These are phyloP conservation scores for Floccularia luteovirens DNA, from an alignment of 768 basidiomycete species.

Conservation along the genomic window DNA sequence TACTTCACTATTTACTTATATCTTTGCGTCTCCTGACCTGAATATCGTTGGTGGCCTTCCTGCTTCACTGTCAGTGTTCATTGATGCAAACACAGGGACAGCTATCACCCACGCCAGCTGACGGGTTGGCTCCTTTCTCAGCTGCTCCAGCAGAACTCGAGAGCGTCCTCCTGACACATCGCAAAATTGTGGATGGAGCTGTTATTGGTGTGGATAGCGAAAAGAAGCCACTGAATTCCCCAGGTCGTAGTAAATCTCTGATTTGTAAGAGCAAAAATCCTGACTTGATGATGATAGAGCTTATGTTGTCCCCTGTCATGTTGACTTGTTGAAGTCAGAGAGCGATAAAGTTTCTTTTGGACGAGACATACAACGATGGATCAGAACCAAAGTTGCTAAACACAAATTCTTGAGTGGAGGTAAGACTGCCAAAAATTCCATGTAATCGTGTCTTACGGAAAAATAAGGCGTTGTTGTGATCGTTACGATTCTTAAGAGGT, in stretches of 20 bases:
- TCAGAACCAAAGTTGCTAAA: slow-evolving; percentile 52
- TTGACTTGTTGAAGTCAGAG: slow-evolving; percentile 23
- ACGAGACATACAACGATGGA: slow-evolving; percentile 55
- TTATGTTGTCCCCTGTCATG: slow-evolving; percentile 49
- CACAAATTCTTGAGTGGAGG: slow-evolving; percentile 81
- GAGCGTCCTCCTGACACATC: slow-evolving; percentile 64
- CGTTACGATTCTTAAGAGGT: slow-evolving; percentile 66
- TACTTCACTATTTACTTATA: slow-evolving; percentile 48
- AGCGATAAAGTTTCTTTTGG: slow-evolving; percentile 36
- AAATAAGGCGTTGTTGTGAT: slow-evolving; percentile 62
- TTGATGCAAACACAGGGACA: slow-evolving; percentile 56
- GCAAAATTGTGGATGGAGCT: slow-evolving; percentile 69
- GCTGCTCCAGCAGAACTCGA: slow-evolving; percentile 88
- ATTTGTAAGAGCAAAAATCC: not conserved
- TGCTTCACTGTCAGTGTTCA: slow-evolving; percentile 42
- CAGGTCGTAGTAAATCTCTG: slow-evolving; percentile 36
- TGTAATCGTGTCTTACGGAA: too few relatives aligned
- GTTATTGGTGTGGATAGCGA: slow-evolving; percentile 71
- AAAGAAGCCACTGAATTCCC: slow-evolving; percentile 77
- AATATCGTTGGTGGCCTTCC: slow-evolving; percentile 33
- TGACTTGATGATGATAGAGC: slow-evolving; percentile 30
- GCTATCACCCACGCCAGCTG: slow-evolving; percentile 50
- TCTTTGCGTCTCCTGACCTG: slow-evolving; percentile 27
- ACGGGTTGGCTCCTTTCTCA: slow-evolving; percentile 22
- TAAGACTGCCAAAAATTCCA: too few relatives aligned